Percentiles rank a stretch among this genome's conserved stretches.
phyloP scores from a whole-genome alignment of 139 green algal species.

The Spirogloea muscicola region DNA sequence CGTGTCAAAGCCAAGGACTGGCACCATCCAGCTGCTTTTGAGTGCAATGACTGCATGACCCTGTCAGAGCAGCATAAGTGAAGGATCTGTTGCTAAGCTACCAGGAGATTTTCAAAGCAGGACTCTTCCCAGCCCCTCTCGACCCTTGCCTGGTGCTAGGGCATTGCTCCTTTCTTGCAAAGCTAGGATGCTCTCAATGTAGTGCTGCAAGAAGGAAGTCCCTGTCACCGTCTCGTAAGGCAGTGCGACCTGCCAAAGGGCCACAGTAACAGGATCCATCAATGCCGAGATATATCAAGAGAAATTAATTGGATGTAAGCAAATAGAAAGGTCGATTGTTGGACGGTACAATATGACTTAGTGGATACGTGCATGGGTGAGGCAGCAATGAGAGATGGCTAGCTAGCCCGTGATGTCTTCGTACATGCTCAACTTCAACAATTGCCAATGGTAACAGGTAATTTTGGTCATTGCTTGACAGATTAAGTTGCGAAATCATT shows the following conservation, averaged over 20 bases:
- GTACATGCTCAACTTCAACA: background rate
- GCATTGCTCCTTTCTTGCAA: slow-evolving; percentile 60
- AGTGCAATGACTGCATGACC: no score
- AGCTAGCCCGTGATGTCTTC: no score
- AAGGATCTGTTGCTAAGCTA: no score
- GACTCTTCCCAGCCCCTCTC: no score
- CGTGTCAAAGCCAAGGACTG: no score
- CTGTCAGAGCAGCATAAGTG: no score
- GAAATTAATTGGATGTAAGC: background rate
- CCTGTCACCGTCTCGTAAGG: slow-evolving; percentile 72
- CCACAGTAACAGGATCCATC: background rate
- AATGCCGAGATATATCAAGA: background rate
- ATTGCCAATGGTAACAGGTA: background rate
- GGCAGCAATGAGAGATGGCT: no score
- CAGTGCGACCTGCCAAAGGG: slow-evolving; percentile 58
- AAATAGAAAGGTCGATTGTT: background rate
- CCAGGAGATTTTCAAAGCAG: no score
- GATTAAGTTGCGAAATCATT: background rate
- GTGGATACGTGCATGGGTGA: background rate
- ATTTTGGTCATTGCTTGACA: background rate
- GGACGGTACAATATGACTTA: background rate
- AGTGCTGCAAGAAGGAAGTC: slow-evolving; percentile 85
- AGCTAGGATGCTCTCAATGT: slow-evolving; percentile 84
- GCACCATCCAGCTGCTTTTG: no score
- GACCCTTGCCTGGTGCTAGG: no score